phyloP scores from a whole-genome alignment of 1,284 basidiomycete species.

The Pseudozyma flocculosa region DNA sequence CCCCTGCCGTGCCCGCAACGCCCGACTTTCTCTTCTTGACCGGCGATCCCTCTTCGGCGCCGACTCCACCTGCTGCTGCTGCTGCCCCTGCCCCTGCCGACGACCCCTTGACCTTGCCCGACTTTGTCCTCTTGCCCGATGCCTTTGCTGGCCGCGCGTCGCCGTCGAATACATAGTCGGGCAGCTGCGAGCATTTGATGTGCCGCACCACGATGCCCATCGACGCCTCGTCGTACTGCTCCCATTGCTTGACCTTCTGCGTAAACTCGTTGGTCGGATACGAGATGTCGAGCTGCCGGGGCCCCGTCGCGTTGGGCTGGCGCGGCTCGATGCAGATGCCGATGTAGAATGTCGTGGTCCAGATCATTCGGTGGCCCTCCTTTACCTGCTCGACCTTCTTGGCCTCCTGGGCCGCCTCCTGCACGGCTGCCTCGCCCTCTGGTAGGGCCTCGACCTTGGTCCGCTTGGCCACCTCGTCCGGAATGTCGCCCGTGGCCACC shows the following conservation, averaged over 20 bases:
- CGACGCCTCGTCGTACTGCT: constrained; percentile 83
- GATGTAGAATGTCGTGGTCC: constrained; percentile 94
- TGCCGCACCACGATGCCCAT: constrained; percentile 95
- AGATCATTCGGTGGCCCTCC: constrained; percentile 69
- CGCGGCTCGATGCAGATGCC: constrained; percentile 90
- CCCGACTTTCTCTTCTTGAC: constrained; percentile 30
- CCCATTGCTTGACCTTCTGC: constrained; percentile 93
- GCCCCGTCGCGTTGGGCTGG: constrained; percentile 67
- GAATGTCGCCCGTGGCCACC: constrained; percentile 50
- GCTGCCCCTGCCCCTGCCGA: constrained; percentile 8
- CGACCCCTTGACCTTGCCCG: constrained; percentile 63
- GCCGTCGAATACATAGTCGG: constrained; percentile 76
- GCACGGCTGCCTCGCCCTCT: constrained; percentile 31
- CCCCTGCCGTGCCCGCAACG: not conserved
- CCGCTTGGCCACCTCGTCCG: constrained; percentile 49
- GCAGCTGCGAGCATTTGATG: constrained; percentile 83
- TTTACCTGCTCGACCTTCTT: constrained; percentile 22
- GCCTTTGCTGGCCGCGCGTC: constrained; percentile 70
- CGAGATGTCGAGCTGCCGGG: constrained; percentile 85
- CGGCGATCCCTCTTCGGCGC: constrained; percentile 25
- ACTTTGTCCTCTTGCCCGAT: constrained; percentile 72
- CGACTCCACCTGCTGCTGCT: constrained; percentile 5
- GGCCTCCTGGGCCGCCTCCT: constrained; percentile 42
- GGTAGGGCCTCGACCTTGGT: constrained; percentile 48
- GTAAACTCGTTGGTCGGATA: constrained; percentile 95